A percentile compares a stretch with the other conserved stretches of the same genome.
phyloP scores from a whole-genome alignment of 129 eudicot species.

The Centrapalus pauciflorus region DNA sequence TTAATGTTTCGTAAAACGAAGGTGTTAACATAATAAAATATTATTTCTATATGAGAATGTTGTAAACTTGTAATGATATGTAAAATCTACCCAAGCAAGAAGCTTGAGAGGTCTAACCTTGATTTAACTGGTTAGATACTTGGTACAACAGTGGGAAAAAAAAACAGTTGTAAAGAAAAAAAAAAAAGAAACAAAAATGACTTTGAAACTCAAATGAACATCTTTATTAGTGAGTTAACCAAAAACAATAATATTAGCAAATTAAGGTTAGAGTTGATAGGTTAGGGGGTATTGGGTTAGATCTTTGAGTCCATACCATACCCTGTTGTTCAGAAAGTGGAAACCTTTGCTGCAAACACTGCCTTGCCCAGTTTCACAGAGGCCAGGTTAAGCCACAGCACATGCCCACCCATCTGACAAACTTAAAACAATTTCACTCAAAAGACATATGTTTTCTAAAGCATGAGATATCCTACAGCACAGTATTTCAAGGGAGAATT shows the following conservation, averaged over 20 bases:
- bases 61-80: no score
- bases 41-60: no score
- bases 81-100: no score
- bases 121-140: no score
- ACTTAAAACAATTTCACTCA: slow-evolving; percentile 8
- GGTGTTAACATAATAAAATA: no score
- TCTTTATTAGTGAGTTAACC: no score
- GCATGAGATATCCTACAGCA: not conserved
- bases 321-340: slow-evolving; percentile 23
- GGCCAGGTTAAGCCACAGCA: slow-evolving; percentile 25
- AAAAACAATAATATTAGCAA: not conserved
- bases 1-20: no score
- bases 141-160: no score
- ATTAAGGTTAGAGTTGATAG: slow-evolving; percentile 10
- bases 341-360: slow-evolving; percentile 27
- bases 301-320: slow-evolving; percentile 31
- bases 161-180: no score
- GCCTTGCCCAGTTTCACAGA: slow-evolving; percentile 26
- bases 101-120: no score
- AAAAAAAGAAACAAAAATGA: no score
- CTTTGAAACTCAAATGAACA: no score
- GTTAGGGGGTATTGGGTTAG: slow-evolving; percentile 14
- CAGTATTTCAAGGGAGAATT: not conserved
- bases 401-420: slow-evolving; percentile 34
- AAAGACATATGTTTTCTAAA: not conserved